phyloP scores from a whole-genome alignment of 2,329 filamentous ascomycete genomes.

The Magnaporthales sp. region DNA sequence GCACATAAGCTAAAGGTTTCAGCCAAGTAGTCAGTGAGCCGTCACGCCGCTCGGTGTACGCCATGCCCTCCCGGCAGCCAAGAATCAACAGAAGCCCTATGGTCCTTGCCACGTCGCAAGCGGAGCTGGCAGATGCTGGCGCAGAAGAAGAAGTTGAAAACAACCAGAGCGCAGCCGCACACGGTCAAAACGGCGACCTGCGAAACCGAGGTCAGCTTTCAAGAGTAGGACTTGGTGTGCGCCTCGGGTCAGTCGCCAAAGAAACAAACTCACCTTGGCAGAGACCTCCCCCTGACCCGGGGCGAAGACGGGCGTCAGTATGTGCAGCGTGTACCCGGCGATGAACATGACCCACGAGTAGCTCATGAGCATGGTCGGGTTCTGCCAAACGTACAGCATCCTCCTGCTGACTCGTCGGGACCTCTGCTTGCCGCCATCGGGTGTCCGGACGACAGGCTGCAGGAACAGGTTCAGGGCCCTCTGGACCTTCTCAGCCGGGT shows the following conservation, averaged over 20 bases:
- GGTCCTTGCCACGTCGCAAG: not conserved
- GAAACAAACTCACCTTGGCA: not conserved
- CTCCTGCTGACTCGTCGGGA: constrained; percentile 4
- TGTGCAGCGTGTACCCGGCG: constrained; percentile 5
- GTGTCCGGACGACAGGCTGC: not conserved
- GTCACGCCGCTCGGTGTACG: not conserved
- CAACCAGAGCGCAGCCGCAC: constrained; percentile 5
- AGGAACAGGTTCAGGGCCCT: not conserved
- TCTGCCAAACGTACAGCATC: constrained; percentile 7
- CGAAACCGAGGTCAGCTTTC: not conserved
- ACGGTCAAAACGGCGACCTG: constrained; percentile 5
- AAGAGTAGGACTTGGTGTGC: not conserved
- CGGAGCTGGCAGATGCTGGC: constrained; percentile 5
- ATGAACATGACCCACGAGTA: constrained; percentile 7
- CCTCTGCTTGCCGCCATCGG: not conserved
- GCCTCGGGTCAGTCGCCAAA: too few species aligned
- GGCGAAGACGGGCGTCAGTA: constrained; percentile 5
- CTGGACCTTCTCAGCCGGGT: not conserved
- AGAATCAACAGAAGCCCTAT: not conserved
- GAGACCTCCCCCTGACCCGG: constrained; percentile 4
- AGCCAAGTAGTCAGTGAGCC: too few species aligned
- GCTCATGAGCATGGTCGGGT: constrained; percentile 6
- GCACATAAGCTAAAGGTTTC: too few species aligned
- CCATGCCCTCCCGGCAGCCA: not conserved
- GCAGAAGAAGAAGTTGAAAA: constrained; percentile 6